Base-by-base conservation (phyloP, 2,329 filamentous ascomycete genomes). In the Colletotrichum echinochloae region DNA sequence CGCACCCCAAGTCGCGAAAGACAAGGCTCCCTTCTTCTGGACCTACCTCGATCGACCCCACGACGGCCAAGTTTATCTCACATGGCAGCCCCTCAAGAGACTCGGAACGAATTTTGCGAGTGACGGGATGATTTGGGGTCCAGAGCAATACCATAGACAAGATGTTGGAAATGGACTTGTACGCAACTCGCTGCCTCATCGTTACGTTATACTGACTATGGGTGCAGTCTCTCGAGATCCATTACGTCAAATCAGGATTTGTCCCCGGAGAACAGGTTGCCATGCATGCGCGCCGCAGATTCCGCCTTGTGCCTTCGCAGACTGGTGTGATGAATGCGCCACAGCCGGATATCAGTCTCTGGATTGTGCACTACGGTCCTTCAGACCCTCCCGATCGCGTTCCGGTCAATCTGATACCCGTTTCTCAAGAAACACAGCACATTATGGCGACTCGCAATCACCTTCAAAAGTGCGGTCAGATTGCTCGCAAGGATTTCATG, bases 401-500 rank as follows among this genome's bases (percentile, higher is more conserved):
- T 41, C 92, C 93, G 1, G 86, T 90, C 26, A 87, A 87, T 48
- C 86, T 90, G 74, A 88, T 95, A 23, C 91, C 89, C 0, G 85
- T 91, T 66, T 86, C 89, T 51, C 86, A 88, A 57, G 89, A 89
- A 35, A 84, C 88, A 52, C 90, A 91, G 71, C 80, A 84, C 57
- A 85, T 87, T 20, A 85, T 94, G 78, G 85, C 87, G 68, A 88
- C 90, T 65, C 85, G 89, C 76, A 86, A 81, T 80, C 92, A 84
- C 79, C 93, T 85, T 81, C 90, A 92, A 81, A 87, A 86, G 65
- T 92, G 93, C 74, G 95, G 94, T 8, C 92, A 95, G 76, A 90
- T 97, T 54, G 88, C 91, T 67, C 91, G 94, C 75, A 97, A 97
- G 78, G 94, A 98, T 76, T 98, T 98, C 78, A 97, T 98, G 91